A percentile compares a stretch with the other conserved stretches of the same genome.
Evolutionary conservation across 2,329 filamentous ascomycete genomes (phyloP).

Genomic region (Fusarium nelsonii): DNA sequence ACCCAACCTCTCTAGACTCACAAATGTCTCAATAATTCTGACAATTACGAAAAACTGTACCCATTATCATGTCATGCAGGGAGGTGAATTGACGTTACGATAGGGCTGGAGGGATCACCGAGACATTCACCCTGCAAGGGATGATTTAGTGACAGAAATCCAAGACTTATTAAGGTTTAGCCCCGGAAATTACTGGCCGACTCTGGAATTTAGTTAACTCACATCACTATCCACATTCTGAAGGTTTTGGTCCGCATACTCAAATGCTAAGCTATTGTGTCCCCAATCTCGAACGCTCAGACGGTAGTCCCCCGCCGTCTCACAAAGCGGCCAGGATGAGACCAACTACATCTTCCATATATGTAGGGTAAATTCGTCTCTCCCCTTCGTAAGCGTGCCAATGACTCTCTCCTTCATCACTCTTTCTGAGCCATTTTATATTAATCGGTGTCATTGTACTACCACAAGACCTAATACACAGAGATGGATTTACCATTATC

Average conservation of each 20-base stretch:
- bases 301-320: background rate
- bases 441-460: background rate
- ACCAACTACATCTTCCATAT: background rate
- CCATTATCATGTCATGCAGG: background rate
- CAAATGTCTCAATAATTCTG: background rate
- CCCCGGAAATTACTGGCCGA: background rate
- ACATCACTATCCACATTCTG: background rate
- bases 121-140: background rate
- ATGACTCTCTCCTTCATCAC: too few relatives aligned
- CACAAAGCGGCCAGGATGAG: background rate
- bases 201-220: background rate
- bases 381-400: background rate
- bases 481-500: background rate
- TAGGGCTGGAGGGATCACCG: background rate
- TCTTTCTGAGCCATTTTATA: background rate
- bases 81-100: background rate
- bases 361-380: background rate
- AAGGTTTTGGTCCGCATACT: background rate
- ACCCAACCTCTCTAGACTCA: background rate
- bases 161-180: background rate
- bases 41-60: fast-evolving
- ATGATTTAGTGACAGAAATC: background rate
- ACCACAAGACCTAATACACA: too few relatives aligned
- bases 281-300: background rate
- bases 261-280: background rate